Percentiles rank a stretch among this genome's conserved stretches.
Evolutionary conservation across 1,139 yeast genomes (phyloP).

Genomic region (Yamadazyma aaseri): DNA sequence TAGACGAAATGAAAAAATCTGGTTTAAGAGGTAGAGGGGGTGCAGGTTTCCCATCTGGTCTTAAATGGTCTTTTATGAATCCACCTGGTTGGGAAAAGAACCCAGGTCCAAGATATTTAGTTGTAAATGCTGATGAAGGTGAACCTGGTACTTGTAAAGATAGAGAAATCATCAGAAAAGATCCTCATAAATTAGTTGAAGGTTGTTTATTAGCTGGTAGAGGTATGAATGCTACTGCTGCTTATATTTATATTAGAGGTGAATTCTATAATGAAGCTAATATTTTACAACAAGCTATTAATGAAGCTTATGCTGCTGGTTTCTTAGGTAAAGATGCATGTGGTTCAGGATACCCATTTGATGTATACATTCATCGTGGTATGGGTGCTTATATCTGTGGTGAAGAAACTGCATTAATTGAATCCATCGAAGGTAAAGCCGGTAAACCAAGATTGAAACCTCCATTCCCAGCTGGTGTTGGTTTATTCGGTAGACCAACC

Average conservation of each 20-base stretch:
- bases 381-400: slow-evolving; percentile 93
- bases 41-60: slow-evolving; percentile 89
- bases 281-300: slow-evolving; percentile 71
- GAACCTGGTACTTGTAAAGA: slow-evolving; percentile 94
- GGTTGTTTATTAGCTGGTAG: slow-evolving; percentile 86
- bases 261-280: slow-evolving; percentile 82
- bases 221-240: slow-evolving; percentile 92
- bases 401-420: slow-evolving; percentile 86
- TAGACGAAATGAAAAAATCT: slow-evolving; percentile 78
- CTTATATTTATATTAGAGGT: slow-evolving; percentile 85
- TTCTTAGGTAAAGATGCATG: slow-evolving; percentile 80
- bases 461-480: slow-evolving; percentile 93
- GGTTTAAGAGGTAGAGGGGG: slow-evolving; percentile 92
- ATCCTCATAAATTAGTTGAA: slow-evolving; percentile 85
- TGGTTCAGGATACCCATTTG: slow-evolving; percentile 82
- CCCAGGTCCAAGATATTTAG: slow-evolving; percentile 79
- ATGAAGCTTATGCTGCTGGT: slow-evolving; percentile 82
- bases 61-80: slow-evolving; percentile 91
- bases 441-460: slow-evolving; percentile 93
- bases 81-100: slow-evolving; percentile 95
- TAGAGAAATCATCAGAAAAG: slow-evolving; percentile 84
- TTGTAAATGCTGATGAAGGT: slow-evolving; percentile 90
- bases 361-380: slow-evolving; percentile 80
- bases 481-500: slow-evolving; percentile 85
- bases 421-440: slow-evolving; percentile 85